Base-by-base conservation (phyloP, 148 eudicot species). In the Limonium bicolor region DNA sequence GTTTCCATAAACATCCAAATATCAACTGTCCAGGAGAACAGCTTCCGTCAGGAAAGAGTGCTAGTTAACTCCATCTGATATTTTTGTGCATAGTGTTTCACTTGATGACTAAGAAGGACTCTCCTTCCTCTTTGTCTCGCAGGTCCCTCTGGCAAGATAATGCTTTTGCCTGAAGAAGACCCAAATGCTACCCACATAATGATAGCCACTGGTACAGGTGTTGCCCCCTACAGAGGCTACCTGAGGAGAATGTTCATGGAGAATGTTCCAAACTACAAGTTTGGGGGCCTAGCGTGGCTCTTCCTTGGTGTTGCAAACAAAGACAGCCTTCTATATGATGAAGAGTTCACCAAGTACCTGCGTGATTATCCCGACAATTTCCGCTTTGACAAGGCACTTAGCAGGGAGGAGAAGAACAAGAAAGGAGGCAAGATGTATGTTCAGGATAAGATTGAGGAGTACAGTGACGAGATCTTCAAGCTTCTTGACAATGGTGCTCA, bases 241-340 rank as follows among this genome's bases (percentile, higher is more conserved):
- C 96, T 86, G 20, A 79, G 96, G 0, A 84, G 96, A 1, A 86
- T 82, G 96, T 86, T 86, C 74, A 86, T 86, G 96, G 96, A 86
- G 45, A 49, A 64, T 7, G 80, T 82, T 11, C 82, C 94, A 5
- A 70, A 59, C 19, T 85, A 37, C 74, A 82, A 82, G 48, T 86
- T 86, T 40, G 56, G 60, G 6, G 96, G 96, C 38, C 82, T 86
- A 5, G 94, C 94, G 41, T 86, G 96, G 96, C 85, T 86, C 14
- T 86, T 86, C 69, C 82, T 86, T 8, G 96, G 96, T 36, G 96
- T 86, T 31, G 96, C 96, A 33, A 86, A 86, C 60, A 44, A 56
- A 13, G 96, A 86, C 61, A 82, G 94, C 41, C 96, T 86, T 32
- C 63, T 86, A n/a, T 86, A 86, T 9, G 82, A 86, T 2, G 79